Percentiles rank a stretch among this genome's conserved stretches.
These are phyloP conservation scores for Fusarium begoniae DNA, from an alignment of 2,329 filamentous ascomycete species.

Conservation along the genomic window DNA sequence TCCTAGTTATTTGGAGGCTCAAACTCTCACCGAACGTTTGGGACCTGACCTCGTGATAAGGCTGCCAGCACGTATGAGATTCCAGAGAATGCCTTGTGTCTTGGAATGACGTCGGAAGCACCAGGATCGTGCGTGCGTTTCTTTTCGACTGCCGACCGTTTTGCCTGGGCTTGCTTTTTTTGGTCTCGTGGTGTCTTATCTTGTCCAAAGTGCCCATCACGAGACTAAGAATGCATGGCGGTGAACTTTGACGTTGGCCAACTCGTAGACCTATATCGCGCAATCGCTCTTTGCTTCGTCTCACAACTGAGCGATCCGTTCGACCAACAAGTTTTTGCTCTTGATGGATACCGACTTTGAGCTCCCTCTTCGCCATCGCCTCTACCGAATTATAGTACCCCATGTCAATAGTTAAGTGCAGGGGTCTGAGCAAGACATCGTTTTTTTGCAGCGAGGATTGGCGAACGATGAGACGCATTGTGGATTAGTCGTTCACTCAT, in stretches of 20 bases:
- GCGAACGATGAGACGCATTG: constrained; percentile 35
- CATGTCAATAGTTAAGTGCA: constrained; percentile 32
- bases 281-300: constrained; percentile 6
- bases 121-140: constrained; percentile 5
- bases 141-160: constrained; percentile 28
- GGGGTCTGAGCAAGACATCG: constrained; percentile 22
- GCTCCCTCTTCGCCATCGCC: constrained; percentile 1
- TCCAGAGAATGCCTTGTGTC: constrained; percentile 26
- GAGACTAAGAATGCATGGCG: constrained; percentile 25
- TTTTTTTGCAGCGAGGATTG: constrained; percentile 31
- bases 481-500: constrained; percentile 24
- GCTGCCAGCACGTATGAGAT: constrained; percentile 2
- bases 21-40: constrained; percentile 30
- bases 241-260: constrained; percentile 25
- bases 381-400: constrained; percentile 33
- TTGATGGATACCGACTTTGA: background rate
- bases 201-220: constrained; percentile 14
- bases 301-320: background rate
- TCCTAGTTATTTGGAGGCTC: constrained; percentile 20
- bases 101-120: constrained; percentile 30
- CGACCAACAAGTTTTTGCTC: constrained; percentile 23
- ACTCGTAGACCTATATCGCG: constrained; percentile 17
- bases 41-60: constrained; percentile 29
- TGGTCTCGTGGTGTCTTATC: constrained; percentile 30
- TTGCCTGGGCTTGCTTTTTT: constrained; percentile 16